phyloP scores from a whole-genome alignment of 257 asterid genomes.

The Mitragyna speciosa region DNA sequence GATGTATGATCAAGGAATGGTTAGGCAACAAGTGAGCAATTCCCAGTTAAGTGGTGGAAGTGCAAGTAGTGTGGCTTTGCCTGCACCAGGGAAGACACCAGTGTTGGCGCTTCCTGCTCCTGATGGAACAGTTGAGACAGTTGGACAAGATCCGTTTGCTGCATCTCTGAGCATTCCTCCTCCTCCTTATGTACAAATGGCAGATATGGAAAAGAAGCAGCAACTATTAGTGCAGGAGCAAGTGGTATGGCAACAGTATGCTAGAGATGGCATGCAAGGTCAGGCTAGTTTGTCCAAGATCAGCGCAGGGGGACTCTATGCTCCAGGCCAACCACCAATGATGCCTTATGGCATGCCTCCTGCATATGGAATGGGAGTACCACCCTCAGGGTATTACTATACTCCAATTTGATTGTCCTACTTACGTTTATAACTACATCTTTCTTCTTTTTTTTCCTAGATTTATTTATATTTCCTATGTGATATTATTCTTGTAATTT shows the following conservation, averaged over 20 bases:
- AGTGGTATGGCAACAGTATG: conserved; percentile 75
- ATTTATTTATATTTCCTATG: conserved; percentile 22
- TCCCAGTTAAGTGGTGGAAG: conserved; percentile 62
- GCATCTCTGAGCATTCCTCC: conserved; percentile 73
- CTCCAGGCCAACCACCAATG: conserved; percentile 49
- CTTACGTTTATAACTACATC: conserved; percentile 22
- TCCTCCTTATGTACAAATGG: conserved; percentile 80
- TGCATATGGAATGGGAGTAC: conserved; percentile 51
- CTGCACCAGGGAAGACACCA: conserved; percentile 60
- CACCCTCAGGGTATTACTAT: conserved; percentile 56
- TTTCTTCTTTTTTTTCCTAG: conserved; percentile 18
- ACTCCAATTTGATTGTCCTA: conserved; percentile 42
- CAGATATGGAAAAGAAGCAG: conserved; percentile 85
- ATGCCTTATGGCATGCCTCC: conserved; percentile 78
- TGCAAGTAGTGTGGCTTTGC: conserved; percentile 76
- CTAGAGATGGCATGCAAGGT: conserved; percentile 76
- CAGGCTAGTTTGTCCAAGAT: conserved; percentile 71
- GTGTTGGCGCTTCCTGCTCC: conserved; percentile 86
- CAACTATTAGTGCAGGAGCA: conserved; percentile 72
- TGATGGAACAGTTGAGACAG: conserved; percentile 63
- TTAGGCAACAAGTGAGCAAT: conserved; percentile 60
- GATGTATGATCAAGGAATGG: conserved; percentile 82
- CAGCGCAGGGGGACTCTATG: conserved; percentile 53
- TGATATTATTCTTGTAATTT: conserved; percentile 36
- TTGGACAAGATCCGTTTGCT: conserved; percentile 74